Base-by-base conservation (phyloP, 306 rosid genomes). In the Prunus mira region DNA sequence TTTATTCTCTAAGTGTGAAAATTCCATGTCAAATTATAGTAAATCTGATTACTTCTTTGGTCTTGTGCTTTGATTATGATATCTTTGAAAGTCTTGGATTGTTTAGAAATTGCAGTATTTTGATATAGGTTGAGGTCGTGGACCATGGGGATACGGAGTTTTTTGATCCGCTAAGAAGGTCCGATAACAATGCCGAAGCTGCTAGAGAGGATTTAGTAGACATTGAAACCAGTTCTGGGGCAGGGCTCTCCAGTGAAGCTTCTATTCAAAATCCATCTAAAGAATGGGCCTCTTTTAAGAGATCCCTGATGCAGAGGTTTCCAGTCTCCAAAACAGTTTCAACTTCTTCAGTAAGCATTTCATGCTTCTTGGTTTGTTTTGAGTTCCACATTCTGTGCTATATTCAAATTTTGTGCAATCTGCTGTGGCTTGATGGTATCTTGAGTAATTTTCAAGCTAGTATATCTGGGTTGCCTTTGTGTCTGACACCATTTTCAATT, bases 251-350 rank as follows among this genome's bases (percentile, higher is more conserved):
- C 34, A 58, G 66, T 76, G 92, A 84, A 70, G 78, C 76, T 65
- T 47, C 79, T 25, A 64, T 55, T 79, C 83, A 73, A 77, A 86
- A 65, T 47, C 80, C 84, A 28, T 74, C 72, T 17, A 92, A 87
- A 87, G 98, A 92, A 65, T 95, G 97, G 98, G 80, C 82, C 79
- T 82, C 96, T 76, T 92, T 90, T 82, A 84, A 88, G 82, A 95
- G 92, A 81, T 82, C 91, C 77, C 85, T 88, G 64, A 91, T 85
- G 88, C 97, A 95, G 86, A 83, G 87, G 74, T 95, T 95, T 86
- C 93, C 97, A 34, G 90, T 84, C 79, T 84, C 96, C 71, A 92
- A 95, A 81, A 87, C 86, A 89, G 84, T 95, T 75, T 88, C 90
- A 17, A 43, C 90, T 82, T 82, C 96, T 79, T 87, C 90, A 15